Conservation (phyloP, 495 filamentous ascomycete genomes). For the Aspergillus carlsbadensis region DNA sequence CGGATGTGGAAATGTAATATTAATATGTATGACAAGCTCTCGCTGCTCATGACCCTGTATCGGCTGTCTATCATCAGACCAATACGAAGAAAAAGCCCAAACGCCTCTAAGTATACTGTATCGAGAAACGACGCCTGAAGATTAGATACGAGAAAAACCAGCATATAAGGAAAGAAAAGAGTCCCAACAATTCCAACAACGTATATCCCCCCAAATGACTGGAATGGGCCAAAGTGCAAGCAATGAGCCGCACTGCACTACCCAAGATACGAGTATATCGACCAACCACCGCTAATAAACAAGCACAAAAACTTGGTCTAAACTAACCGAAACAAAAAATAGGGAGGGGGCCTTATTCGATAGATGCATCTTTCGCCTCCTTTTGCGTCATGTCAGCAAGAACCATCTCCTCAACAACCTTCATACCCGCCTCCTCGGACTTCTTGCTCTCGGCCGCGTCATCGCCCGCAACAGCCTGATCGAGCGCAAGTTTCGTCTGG, state of each 20-base stretch:
- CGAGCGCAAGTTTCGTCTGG: constrained; percentile 88
- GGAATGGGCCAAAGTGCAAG: too few relatives aligned
- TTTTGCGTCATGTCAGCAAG: constrained; percentile 33
- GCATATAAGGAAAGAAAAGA: neutral
- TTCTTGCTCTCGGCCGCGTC: constrained; percentile 47
- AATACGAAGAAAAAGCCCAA: neutral
- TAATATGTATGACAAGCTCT: constrained; percentile 8
- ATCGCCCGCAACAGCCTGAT: constrained; percentile 75
- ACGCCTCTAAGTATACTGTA: constrained; percentile 6
- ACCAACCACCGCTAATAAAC: neutral
- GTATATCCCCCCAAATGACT: neutral
- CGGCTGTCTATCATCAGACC: neutral
- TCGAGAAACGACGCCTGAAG: neutral
- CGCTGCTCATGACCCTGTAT: neutral
- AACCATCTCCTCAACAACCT: constrained; percentile 65
- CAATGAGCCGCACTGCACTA: neutral
- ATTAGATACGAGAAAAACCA: neutral
- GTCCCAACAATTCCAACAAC: neutral
- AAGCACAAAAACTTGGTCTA: neutral
- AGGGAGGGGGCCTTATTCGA: neutral
- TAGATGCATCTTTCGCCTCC: neutral
- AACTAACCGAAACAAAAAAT: neutral
- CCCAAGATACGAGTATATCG: neutral
- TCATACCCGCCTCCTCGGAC: constrained; percentile 56
- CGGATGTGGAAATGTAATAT: constrained; percentile 4